A percentile compares a stretch with the other conserved stretches of the same genome.
Conservation (phyloP, 306 rosid genomes). For the Ammopiptanthus mongolicus region DNA sequence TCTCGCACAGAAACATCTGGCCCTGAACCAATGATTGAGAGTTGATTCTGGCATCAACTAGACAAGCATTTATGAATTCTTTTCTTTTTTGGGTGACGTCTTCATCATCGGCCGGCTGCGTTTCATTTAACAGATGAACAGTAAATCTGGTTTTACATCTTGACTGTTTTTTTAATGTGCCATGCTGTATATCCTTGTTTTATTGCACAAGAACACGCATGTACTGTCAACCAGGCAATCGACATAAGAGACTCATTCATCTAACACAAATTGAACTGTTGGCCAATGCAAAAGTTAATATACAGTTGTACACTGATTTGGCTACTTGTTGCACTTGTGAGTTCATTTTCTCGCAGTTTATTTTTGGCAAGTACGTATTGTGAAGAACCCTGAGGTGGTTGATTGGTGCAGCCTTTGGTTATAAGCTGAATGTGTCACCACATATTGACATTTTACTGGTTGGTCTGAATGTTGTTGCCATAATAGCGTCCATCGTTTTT, state of each 20-base stretch:
- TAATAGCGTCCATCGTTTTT: neutral
- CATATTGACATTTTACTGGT: neutral
- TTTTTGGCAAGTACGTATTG: neutral
- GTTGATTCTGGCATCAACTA: constrained; percentile 37
- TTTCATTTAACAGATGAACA: neutral
- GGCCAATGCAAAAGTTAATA: neutral
- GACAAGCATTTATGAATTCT: constrained; percentile 4
- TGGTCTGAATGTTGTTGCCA: neutral
- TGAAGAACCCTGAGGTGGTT: neutral
- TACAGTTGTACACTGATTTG: neutral
- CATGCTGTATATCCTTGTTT: constrained; percentile 19
- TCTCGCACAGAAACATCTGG: constrained; percentile 57
- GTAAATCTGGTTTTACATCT: constrained; percentile 15
- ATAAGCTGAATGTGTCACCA: neutral
- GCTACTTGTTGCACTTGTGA: neutral
- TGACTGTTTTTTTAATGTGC: neutral
- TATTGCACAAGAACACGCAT: neutral
- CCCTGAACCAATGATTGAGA: constrained; percentile 92
- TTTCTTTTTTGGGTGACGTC: neutral
- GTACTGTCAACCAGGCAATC: neutral
- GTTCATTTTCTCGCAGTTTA: neutral
- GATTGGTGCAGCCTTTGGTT: neutral
- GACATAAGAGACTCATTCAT: neutral
- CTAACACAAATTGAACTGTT: neutral
- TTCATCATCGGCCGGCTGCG: neutral